Conservation (phyloP, 257 asterid species). For the Nicotiana otophora region DNA sequence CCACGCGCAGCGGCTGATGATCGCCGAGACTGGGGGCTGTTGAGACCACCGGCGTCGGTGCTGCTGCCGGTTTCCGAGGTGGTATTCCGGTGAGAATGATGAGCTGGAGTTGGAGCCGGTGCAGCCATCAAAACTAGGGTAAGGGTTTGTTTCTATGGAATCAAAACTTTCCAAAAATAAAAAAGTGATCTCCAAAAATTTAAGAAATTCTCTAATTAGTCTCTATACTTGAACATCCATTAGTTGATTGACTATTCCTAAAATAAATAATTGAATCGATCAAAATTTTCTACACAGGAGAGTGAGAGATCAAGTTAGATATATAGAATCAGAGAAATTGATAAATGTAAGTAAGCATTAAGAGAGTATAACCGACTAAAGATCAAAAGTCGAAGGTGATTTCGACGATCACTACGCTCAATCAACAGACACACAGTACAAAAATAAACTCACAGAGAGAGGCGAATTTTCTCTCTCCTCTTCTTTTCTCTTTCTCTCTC, state of each 20-base stretch:
- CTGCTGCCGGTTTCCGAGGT: background rate
- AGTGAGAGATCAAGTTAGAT: background rate
- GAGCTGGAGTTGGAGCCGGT: background rate
- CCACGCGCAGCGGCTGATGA: slow-evolving; percentile 10
- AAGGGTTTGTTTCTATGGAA: no score
- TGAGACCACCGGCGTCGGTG: slow-evolving; percentile 21
- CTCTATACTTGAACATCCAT: no score
- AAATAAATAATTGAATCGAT: background rate
- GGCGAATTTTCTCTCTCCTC: background rate
- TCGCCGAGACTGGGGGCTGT: slow-evolving; percentile 31
- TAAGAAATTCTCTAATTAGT: no score
- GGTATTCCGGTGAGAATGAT: slow-evolving; percentile 1
- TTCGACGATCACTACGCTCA: no score
- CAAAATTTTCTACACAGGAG: no score
- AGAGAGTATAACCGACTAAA: no score
- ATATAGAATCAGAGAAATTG: background rate
- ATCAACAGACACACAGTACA: background rate
- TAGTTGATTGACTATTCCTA: no score
- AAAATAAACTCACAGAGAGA: background rate
- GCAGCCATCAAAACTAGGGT: background rate
- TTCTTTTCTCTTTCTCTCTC: background rate
- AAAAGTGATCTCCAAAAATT: no score
- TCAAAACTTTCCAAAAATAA: background rate
- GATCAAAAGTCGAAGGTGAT: no score
- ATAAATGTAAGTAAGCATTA: no score